These are phyloP conservation scores for Nakazawaea populi DNA, from an alignment of 805 yeast species.

Conservation along the genomic window DNA sequence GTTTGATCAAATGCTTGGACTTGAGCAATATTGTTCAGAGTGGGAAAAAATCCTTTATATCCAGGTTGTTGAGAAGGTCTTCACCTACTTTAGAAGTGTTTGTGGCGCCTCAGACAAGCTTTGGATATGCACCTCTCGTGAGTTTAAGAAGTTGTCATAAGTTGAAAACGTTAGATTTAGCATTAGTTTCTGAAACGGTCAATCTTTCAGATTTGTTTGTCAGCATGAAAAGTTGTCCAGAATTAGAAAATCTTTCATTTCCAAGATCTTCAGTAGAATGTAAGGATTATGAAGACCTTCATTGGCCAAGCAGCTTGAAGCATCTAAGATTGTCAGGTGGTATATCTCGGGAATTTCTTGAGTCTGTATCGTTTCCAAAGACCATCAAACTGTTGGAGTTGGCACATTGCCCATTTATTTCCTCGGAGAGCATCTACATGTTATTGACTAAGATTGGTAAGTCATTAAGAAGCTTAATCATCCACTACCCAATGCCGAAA, in stretches of 20 bases:
- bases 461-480: conserved; percentile 53
- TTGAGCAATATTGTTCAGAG: conserved; percentile 77
- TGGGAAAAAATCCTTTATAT: conserved; percentile 87
- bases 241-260: conserved; percentile 71
- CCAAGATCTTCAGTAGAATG: conserved; percentile 85
- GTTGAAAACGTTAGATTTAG: conserved; percentile 63
- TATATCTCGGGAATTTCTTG: conserved; percentile 72
- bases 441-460: conserved; percentile 62
- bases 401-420: conserved; percentile 81
- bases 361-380: conserved; percentile 62
- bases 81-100: conserved; percentile 58
- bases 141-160: conserved; percentile 67
- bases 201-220: conserved; percentile 74
- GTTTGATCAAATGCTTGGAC: conserved; percentile 60
- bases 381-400: conserved; percentile 69
- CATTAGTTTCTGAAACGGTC: conserved; percentile 86
- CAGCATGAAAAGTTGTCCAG: conserved; percentile 57
- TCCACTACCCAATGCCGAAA: conserved; percentile 87
- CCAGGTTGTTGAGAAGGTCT: conserved; percentile 76
- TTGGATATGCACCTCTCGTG: conserved; percentile 87
- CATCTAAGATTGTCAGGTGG: conserved; percentile 84
- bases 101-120: conserved; percentile 91
- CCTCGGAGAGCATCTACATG: conserved; percentile 56
- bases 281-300: conserved; percentile 41
- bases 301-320: conserved; percentile 78